Conservation (phyloP, 192 early-diverging fungal species). For the Umbelopsis ramanniana region DNA sequence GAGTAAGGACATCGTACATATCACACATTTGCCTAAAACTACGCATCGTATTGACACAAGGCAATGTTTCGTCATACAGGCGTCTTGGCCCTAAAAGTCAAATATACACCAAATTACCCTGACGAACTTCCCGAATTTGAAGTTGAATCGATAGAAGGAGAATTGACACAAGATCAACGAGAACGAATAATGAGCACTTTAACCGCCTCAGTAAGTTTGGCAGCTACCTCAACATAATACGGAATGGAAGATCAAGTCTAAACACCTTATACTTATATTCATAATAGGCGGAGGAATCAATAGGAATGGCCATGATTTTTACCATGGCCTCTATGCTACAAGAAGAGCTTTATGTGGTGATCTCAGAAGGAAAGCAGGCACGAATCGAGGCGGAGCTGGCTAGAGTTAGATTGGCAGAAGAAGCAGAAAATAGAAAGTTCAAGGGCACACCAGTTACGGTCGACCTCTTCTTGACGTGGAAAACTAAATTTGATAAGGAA, state of each 20-base stretch:
- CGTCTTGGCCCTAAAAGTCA: conserved; percentile 55
- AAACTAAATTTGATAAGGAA: conserved; percentile 76
- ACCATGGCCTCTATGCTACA: conserved; percentile 76
- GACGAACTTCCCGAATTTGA: conserved; percentile 69
- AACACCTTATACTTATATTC: no score
- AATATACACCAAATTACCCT: conserved; percentile 76
- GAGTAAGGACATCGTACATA: conserved; percentile 41
- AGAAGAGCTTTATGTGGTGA: conserved; percentile 69
- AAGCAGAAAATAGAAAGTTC: conserved; percentile 74
- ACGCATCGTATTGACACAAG: background rate
- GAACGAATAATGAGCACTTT: conserved; percentile 37
- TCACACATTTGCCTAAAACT: background rate
- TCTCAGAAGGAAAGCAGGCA: conserved; percentile 57
- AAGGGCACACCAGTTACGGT: conserved; percentile 84
- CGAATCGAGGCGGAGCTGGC: conserved; percentile 53
- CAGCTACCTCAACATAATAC: no score
- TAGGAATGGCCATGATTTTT: conserved; percentile 96
- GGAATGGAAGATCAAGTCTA: no score
- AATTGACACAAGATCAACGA: conserved; percentile 42
- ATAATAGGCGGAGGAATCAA: conserved; percentile 63
- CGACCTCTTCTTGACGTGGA: conserved; percentile 82
- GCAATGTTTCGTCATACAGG: conserved; percentile 27
- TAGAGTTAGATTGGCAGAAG: conserved; percentile 63
- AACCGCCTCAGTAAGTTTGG: conserved; percentile 29
- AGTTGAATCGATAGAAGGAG: conserved; percentile 56